Evolutionary conservation across 2,329 filamentous ascomycete species (phyloP), one percentile per base, ranked within the genome.

Genomic region (Berkeleyomyces rouxiae): DNA sequence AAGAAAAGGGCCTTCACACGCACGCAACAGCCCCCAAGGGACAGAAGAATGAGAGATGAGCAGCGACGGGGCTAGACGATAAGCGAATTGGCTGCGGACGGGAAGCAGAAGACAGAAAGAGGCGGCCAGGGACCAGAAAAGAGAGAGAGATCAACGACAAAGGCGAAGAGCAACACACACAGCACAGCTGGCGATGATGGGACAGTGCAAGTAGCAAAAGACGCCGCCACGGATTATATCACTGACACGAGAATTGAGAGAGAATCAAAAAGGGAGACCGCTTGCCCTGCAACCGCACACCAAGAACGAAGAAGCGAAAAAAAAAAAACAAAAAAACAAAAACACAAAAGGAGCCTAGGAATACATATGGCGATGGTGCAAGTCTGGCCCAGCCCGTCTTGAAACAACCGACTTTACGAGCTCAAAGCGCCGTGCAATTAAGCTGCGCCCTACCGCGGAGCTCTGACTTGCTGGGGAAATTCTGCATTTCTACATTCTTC

Each of bases 351-450:
- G 33, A 31, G 16, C 31, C 33, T 13, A 11, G 58, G 31, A 59
- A 16, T 59, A 47, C 11, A 47, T 40, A 16, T 37, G 23, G 42
- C 42, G 58, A 59, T 46, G 40, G 58, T 59, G 40, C 40, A 46
- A 40, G 37, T 31, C 42, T 46, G 42, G 58, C 42, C 23, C 33
- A 55, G n/a, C 51, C 31, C 9, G 31, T 13, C 16, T 59, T 59
- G 58, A 59, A 59, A 59, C 58, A 59, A 55, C 40, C 23, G 31
- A 36, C 40, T 59, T 59, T 59, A 59, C 58, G 58, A 47, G 40
- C 42, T 47, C 58, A 33, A 31, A 59, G 42, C 16, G 51, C 51
- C 9, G 51, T 55, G 49, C n/a, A 55, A 37, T 39, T 55, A 55
- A 55, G 51, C 33, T 55, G 51, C 51, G 51, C 51, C 51, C 23